Conservation (phyloP, 176 grass and related monocot species). For the Carex cristatella region DNA sequence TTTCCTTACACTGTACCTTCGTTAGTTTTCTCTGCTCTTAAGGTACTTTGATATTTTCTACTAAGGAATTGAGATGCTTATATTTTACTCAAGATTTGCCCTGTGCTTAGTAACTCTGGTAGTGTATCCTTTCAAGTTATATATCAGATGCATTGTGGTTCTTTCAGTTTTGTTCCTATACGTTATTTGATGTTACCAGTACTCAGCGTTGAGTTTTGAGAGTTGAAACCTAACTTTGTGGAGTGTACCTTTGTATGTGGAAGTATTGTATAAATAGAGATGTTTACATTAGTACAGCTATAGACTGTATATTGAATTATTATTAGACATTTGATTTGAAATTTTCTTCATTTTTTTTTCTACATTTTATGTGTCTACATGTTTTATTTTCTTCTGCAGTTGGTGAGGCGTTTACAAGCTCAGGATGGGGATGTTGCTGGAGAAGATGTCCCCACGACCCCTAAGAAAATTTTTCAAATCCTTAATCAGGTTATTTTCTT, state of each 20-base stretch:
- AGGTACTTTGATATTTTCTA: slow-evolving; percentile 45
- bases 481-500: slow-evolving; percentile 70
- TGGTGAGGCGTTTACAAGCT: slow-evolving; percentile 87
- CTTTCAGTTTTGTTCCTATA: neutral
- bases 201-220: neutral
- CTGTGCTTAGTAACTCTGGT: neutral
- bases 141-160: neutral
- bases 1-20: slow-evolving; percentile 86
- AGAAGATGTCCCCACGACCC: slow-evolving; percentile 80
- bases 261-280: neutral
- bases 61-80: neutral
- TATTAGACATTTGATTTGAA: neutral
- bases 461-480: slow-evolving; percentile 99
- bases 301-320: neutral
- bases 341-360: slow-evolving; percentile 15
- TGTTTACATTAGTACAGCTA: neutral
- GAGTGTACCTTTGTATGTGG: neutral
- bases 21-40: slow-evolving; percentile 77
- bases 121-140: neutral
- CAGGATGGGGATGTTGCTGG: slow-evolving; percentile 89
- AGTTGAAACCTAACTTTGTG: neutral
- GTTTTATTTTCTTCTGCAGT: slow-evolving; percentile 43
- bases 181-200: neutral
- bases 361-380: slow-evolving; percentile 8
- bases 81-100: neutral